phyloP scores from a whole-genome alignment of 2,329 filamentous ascomycete genomes.

The Orbilia oligospora region DNA sequence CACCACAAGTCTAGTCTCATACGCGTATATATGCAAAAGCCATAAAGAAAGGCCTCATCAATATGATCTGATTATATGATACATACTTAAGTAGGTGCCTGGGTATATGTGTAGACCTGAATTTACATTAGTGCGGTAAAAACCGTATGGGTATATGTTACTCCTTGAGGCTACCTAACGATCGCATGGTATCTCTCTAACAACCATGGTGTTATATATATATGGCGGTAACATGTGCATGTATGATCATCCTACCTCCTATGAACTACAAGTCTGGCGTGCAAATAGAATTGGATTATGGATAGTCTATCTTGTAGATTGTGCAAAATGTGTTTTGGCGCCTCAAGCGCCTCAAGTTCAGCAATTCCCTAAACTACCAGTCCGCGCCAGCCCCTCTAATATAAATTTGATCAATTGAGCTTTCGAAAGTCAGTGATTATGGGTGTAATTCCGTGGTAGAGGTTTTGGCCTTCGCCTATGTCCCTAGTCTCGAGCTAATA shows the following conservation, averaged over 20 bases:
- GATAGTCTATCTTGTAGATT: constrained; percentile 1
- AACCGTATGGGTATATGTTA: constrained; percentile 8
- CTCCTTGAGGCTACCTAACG: not conserved
- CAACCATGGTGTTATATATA: not conserved
- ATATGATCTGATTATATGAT: constrained; percentile 13
- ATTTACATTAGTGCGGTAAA: not conserved
- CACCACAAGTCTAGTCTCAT: constrained; percentile 14
- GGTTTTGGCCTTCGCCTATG: not conserved
- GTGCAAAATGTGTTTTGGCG: not conserved
- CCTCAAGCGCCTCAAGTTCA: not conserved
- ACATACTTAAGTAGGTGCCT: constrained; percentile 6
- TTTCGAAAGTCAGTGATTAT: constrained; percentile 10
- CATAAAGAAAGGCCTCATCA: constrained; percentile 9
- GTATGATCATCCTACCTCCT: not conserved
- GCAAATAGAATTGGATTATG: constrained; percentile 7
- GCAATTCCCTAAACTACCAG: not conserved
- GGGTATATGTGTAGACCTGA: not conserved
- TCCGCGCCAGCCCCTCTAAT: constrained; percentile 1
- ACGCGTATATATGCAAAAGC: constrained; percentile 1
- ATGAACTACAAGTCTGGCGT: not conserved
- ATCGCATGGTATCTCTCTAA: constrained; percentile 3
- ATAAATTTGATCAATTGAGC: constrained; percentile 6
- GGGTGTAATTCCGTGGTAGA: not conserved
- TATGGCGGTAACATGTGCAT: not conserved
- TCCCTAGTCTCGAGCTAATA: not conserved